Percentiles rank a stretch among this genome's conserved stretches.
These are phyloP conservation scores for Sanghuangporus baumii DNA, from an alignment of 1,284 basidiomycete species.

Conservation along the genomic window DNA sequence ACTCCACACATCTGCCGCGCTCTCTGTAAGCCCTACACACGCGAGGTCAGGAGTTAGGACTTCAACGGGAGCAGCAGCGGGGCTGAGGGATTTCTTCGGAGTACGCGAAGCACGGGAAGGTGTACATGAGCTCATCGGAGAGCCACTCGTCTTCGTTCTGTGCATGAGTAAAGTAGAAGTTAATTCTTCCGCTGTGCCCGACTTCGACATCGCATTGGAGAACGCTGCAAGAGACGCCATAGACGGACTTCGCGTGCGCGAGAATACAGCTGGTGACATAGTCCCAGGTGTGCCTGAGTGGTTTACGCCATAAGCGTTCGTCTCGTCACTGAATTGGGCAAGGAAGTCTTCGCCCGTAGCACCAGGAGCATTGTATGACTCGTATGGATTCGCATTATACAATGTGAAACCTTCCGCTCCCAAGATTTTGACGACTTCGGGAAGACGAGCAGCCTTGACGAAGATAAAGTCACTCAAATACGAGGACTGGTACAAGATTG, in stretches of 20 bases:
- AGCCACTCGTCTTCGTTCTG: background rate
- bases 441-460: slow-evolving; percentile 61
- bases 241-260: slow-evolving; percentile 36
- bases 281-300: slow-evolving; percentile 7
- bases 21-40: slow-evolving; percentile 42
- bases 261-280: slow-evolving; percentile 38
- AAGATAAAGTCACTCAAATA: slow-evolving; percentile 84
- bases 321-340: background rate
- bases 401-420: slow-evolving; percentile 59
- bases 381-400: slow-evolving; percentile 30
- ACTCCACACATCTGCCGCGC: slow-evolving; percentile 60
- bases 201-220: slow-evolving; percentile 7
- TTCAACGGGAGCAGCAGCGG: slow-evolving; percentile 29
- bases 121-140: background rate
- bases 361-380: background rate
- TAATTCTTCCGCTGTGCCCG: background rate
- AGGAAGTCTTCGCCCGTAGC: background rate
- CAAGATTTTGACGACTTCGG: slow-evolving; percentile 57
- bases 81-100: slow-evolving; percentile 10
- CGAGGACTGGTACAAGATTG: slow-evolving; percentile 80
- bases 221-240: slow-evolving; percentile 25
- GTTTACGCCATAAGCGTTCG: background rate
- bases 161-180: background rate
- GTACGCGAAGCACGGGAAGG: slow-evolving; percentile 4
- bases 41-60: slow-evolving; percentile 48